Base-by-base conservation (phyloP, 345 rosid genomes). In the Heritiera littoralis region DNA sequence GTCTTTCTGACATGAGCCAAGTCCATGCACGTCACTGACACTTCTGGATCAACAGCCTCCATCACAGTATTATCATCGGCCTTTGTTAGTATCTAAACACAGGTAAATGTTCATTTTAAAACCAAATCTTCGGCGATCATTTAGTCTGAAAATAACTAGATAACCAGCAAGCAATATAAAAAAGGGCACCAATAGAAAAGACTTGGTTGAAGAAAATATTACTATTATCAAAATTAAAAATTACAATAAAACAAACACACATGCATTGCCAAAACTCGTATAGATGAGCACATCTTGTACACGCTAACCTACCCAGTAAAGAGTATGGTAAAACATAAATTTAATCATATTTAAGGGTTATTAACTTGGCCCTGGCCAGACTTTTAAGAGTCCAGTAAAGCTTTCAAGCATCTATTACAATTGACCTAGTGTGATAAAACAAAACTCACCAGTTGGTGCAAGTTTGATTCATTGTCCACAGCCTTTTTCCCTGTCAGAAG, bases 401-500 rank as follows among this genome's bases (percentile, higher is more conserved):
- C 14, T 52, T 48, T 51, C n/a, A 45, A 35, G 48, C 3, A 20
- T 15, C 46, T 11, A 6, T 9, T n/a, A 1, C 55, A 61, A 1
- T 20, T 54, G 64, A 38, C 2, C 35, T 7, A 2, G 23, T 1
- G 5, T 0, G 0, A 68, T 13, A 9, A 65, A 10, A 4, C 35
- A n/a, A 49, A 17, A 75, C 78, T 32, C 89, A 96, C 99, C 95
- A 92, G 83, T 82, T 96, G 99, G 78, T 91, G 99, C 88, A 96
- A 85, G 85, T 92, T 96, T 17, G 94, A 88, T 43, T 96, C 98
- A 5, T 92, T 86, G 74, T 96, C 98, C 63, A 96, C 99, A 40
- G 99, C 97, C 74, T 94, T 96, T 85, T 91, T 96, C 76, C 99
- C 99, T 0, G 99, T 96, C 68, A 96, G 85, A 79, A 96, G 92